phyloP scores from a whole-genome alignment of 2,329 filamentous ascomycete species.

The Parascedosporium putredinis region DNA sequence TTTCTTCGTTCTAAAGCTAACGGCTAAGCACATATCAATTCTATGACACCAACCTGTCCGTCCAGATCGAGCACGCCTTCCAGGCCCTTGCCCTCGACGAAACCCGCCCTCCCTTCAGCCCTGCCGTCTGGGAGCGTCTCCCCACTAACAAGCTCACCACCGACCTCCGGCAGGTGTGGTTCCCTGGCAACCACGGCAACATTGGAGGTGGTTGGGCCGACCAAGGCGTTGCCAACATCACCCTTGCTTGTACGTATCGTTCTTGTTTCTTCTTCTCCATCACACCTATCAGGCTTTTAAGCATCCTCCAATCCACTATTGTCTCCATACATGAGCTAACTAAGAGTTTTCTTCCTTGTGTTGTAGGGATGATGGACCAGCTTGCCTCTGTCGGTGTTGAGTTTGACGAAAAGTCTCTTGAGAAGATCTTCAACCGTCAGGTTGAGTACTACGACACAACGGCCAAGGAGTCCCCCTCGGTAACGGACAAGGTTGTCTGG shows the following conservation, averaged over 20 bases:
- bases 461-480: constrained; percentile 2
- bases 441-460: constrained; percentile 21
- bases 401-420: constrained; percentile 24
- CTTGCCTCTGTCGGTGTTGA: constrained; percentile 40
- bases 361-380: constrained; percentile 45
- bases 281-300: not conserved
- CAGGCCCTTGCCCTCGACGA: constrained; percentile 51
- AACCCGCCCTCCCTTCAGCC: constrained; percentile 40
- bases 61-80: constrained; percentile 45
- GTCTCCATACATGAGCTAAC: too few relatives aligned
- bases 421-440: constrained; percentile 10
- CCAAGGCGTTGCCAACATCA: constrained; percentile 31
- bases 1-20: constrained; percentile 18
- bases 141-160: constrained; percentile 26
- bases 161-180: constrained; percentile 47
- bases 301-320: too few relatives aligned
- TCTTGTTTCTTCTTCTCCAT: not conserved
- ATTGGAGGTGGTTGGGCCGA: constrained; percentile 58
- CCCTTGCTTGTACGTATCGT: constrained; percentile 26
- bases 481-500: constrained; percentile 21
- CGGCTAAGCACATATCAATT: constrained; percentile 33
- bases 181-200: constrained; percentile 61
- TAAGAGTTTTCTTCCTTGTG: too few relatives aligned
- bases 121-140: constrained; percentile 42
- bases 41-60: constrained; percentile 42